phyloP scores from a whole-genome alignment of 2,329 filamentous ascomycete genomes.

The Lizonia empirigonia region DNA sequence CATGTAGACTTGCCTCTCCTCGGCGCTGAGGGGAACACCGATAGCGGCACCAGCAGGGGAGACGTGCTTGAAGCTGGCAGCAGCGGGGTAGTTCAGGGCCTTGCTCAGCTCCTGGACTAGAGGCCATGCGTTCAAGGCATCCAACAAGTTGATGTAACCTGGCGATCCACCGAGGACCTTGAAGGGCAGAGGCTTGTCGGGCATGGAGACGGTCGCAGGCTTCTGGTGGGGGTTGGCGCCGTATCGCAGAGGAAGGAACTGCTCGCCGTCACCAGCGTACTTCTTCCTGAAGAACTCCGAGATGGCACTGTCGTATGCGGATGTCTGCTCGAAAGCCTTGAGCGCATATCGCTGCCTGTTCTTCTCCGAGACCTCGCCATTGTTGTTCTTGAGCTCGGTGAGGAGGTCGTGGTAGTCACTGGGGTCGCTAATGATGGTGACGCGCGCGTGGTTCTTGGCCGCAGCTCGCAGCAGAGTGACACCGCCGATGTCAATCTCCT shows the following conservation, averaged over 20 bases:
- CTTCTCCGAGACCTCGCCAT: conserved; percentile 82
- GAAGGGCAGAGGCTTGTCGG: conserved; percentile 81
- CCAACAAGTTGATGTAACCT: conserved; percentile 96
- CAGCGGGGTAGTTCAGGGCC: conserved; percentile 84
- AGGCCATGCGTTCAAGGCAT: conserved; percentile 95
- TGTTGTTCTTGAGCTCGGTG: conserved; percentile 78
- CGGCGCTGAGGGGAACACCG: conserved; percentile 80
- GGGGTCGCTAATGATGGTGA: conserved; percentile 95
- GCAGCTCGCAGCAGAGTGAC: conserved; percentile 95
- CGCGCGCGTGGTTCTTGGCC: conserved; percentile 95
- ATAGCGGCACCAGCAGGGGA: conserved; percentile 96
- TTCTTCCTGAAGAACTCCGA: conserved; percentile 97
- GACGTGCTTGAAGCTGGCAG: conserved; percentile 97
- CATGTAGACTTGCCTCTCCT: conserved; percentile 97
- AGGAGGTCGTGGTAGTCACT: conserved; percentile 93
- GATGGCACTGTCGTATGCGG: conserved; percentile 94
- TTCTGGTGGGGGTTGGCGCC: conserved; percentile 99
- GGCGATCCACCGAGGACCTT: conserved; percentile 88
- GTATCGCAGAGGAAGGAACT: conserved; percentile 87
- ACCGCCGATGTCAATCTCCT: conserved; percentile 97
- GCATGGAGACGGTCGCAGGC: conserved; percentile 83
- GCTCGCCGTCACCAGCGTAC: conserved; percentile 83
- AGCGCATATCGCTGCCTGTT: conserved; percentile 89
- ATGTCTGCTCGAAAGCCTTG: conserved; percentile 98
- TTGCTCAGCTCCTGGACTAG: conserved; percentile 94